phyloP scores from a whole-genome alignment of 805 yeast species.

The Pichia gijzeniarum region DNA sequence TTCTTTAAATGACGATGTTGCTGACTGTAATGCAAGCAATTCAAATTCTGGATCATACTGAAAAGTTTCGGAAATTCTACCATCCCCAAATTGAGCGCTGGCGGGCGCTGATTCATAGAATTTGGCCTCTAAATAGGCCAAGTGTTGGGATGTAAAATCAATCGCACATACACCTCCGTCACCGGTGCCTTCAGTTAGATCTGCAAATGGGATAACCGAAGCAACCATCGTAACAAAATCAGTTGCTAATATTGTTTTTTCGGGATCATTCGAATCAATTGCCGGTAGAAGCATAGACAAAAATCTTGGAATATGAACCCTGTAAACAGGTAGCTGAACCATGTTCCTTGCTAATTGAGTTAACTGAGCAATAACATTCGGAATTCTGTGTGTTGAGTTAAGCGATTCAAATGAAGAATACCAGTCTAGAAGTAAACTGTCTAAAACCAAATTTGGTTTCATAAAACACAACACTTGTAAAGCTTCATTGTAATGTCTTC shows the following conservation, averaged over 20 bases:
- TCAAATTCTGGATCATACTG: constrained; percentile 40
- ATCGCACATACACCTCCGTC: constrained; percentile 35
- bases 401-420: constrained; percentile 64
- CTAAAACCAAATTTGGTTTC: constrained; percentile 48
- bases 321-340: constrained; percentile 52
- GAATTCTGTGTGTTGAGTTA: constrained; percentile 72
- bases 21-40: constrained; percentile 55
- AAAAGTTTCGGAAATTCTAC: constrained; percentile 25
- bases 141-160: constrained; percentile 61
- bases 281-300: constrained; percentile 68
- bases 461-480: constrained; percentile 61
- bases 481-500: constrained; percentile 52
- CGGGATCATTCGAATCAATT: constrained; percentile 81
- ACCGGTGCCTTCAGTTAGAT: constrained; percentile 40
- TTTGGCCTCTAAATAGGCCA: constrained; percentile 45
- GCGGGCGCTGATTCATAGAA: constrained; percentile 30
- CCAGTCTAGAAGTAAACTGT: constrained; percentile 56
- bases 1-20: constrained; percentile 63
- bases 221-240: constrained; percentile 65
- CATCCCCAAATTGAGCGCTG: constrained; percentile 18
- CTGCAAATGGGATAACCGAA: constrained; percentile 64
- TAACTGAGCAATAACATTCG: constrained; percentile 63
- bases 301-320: constrained; percentile 76
- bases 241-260: constrained; percentile 61
- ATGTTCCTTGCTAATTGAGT: constrained; percentile 62